Conservation (phyloP, 163 green algal genomes). For the Scenedesmus sp. region DNA sequence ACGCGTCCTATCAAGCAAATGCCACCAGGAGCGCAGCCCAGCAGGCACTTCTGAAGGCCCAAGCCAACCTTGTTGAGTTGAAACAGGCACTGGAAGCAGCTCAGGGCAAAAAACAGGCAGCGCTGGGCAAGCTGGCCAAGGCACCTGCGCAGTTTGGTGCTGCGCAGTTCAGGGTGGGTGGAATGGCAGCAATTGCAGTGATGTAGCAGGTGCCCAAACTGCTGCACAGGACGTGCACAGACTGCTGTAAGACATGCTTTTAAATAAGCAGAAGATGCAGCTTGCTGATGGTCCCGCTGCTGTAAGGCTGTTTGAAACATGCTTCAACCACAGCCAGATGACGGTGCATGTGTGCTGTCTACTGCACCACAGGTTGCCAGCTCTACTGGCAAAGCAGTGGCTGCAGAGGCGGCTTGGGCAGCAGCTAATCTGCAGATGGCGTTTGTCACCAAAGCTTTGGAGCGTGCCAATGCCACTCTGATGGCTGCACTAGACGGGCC, state of each 20-base stretch:
- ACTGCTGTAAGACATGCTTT: too few species aligned
- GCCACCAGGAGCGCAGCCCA: slow-evolving; percentile 29
- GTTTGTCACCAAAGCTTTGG: neutral
- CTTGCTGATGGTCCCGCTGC: neutral
- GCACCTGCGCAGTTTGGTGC: neutral
- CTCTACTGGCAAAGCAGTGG: neutral
- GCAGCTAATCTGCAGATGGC: slow-evolving; percentile 17
- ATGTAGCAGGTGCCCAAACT: neutral
- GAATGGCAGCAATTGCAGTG: neutral
- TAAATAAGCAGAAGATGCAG: too few species aligned
- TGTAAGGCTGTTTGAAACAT: neutral
- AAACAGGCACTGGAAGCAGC: slow-evolving; percentile 21
- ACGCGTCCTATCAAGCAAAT: slow-evolving; percentile 47
- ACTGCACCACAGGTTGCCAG: slow-evolving; percentile 24
- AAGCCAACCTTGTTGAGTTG: neutral
- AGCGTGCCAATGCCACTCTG: slow-evolving; percentile 14
- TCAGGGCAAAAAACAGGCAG: neutral
- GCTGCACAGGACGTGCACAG: too few species aligned
- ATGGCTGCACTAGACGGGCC: neutral
- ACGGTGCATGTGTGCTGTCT: neutral
- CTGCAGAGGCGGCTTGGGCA: slow-evolving; percentile 32
- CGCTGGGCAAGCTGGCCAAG: neutral
- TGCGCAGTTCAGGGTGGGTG: slow-evolving; percentile 20
- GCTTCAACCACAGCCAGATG: too few species aligned
- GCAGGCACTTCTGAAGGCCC: neutral